phyloP scores from a whole-genome alignment of 305 asterid genomes.

The Rubia tinctorum region DNA sequence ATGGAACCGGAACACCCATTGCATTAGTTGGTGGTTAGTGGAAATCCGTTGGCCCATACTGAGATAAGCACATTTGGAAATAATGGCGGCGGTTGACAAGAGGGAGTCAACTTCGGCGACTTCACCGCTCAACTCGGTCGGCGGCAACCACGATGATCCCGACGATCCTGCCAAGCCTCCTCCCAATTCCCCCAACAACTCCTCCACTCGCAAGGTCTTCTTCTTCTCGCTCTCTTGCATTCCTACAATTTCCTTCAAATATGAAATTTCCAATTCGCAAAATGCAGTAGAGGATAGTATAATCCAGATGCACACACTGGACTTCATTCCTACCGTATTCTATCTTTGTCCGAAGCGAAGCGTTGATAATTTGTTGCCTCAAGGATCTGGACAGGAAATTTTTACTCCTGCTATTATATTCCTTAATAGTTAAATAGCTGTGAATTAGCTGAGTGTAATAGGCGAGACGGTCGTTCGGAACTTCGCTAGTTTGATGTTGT shows the following conservation, averaged over 20 bases:
- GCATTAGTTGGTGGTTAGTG: background rate
- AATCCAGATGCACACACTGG: background rate
- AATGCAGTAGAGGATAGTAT: background rate
- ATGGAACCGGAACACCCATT: too few relatives aligned
- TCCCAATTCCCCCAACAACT: constrained; percentile 69
- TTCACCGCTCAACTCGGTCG: constrained; percentile 37
- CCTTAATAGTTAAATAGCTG: background rate
- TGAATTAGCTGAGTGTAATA: background rate
- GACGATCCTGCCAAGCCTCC: constrained; percentile 58
- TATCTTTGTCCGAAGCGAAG: background rate
- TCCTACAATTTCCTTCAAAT: background rate
- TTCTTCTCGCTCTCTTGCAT: background rate
- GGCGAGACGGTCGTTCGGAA: background rate
- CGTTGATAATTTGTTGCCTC: background rate
- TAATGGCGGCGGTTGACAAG: constrained; percentile 81
- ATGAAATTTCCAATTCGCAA: background rate
- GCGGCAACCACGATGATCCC: constrained; percentile 61
- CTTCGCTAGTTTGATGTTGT: background rate
- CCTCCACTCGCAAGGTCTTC: constrained; percentile 85
- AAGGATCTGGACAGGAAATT: background rate
- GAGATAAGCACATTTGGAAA: constrained; percentile 2
- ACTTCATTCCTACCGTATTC: background rate
- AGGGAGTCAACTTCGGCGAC: constrained; percentile 62
- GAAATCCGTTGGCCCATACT: background rate
- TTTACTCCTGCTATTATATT: background rate